These are phyloP conservation scores for Cudoniella acicularis DNA, from an alignment of 495 filamentous ascomycete species.

Conservation along the genomic window DNA sequence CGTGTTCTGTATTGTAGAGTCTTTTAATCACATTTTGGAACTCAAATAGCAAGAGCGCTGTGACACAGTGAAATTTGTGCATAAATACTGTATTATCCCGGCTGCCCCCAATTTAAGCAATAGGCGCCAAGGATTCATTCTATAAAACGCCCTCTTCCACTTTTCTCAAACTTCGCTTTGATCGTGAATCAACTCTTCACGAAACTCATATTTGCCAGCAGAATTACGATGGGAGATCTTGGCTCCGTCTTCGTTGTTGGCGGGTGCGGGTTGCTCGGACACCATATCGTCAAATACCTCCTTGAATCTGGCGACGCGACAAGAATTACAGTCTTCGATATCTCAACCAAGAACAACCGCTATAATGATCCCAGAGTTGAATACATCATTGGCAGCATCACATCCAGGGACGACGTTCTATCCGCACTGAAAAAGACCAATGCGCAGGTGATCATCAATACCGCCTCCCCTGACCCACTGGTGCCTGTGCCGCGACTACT, in stretches of 20 bases:
- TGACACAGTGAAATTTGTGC: no score
- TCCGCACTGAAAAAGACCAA: slow-evolving; percentile 59
- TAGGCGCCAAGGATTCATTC: no score
- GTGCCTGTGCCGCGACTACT: slow-evolving; percentile 47
- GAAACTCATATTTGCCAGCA: not conserved
- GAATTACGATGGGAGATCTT: not conserved
- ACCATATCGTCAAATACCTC: slow-evolving; percentile 57
- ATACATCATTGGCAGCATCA: slow-evolving; percentile 88
- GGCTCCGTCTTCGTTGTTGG: slow-evolving; percentile 49
- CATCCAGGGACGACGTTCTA: slow-evolving; percentile 59
- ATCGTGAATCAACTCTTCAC: no score
- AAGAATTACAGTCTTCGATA: slow-evolving; percentile 74
- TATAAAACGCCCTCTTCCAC: no score
- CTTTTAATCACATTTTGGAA: no score
- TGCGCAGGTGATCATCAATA: slow-evolving; percentile 87
- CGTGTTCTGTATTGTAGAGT: no score
- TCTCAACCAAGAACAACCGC: slow-evolving; percentile 69
- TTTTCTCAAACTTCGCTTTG: no score
- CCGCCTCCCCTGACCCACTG: slow-evolving; percentile 65
- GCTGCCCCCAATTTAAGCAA: no score
- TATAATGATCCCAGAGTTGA: slow-evolving; percentile 50
- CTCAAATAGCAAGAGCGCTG: no score
- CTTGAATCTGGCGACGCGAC: slow-evolving; percentile 49
- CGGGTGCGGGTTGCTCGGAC: slow-evolving; percentile 66
- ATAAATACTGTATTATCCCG: no score